Percentiles rank a stretch among this genome's conserved stretches.
phyloP scores from a whole-genome alignment of 345 rosid genomes.

The Rhodomyrtus tomentosa region DNA sequence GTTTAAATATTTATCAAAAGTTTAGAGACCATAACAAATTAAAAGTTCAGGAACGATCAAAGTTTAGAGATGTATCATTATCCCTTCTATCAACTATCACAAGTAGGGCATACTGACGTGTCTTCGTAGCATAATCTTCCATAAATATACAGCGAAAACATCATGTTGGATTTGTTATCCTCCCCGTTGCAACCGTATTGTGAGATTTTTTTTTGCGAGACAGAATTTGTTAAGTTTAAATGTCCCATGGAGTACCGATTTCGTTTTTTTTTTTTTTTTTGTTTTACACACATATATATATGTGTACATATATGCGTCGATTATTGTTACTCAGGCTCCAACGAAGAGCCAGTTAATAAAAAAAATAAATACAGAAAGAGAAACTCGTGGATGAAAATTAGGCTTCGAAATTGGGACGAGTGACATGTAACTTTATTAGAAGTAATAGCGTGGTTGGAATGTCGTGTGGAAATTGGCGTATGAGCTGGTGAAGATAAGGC shows the following conservation, averaged over 20 bases:
- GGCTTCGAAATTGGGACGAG: background rate
- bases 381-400: background rate
- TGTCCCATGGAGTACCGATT: background rate
- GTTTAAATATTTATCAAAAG: too few species aligned
- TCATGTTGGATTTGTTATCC: background rate
- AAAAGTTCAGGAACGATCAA: too few species aligned
- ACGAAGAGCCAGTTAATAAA: background rate
- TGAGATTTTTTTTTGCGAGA: background rate
- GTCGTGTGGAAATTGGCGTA: background rate
- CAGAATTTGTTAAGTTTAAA: background rate
- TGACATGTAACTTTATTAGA: background rate
- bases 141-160: background rate
- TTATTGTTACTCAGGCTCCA: background rate
- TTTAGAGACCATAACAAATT: too few species aligned
- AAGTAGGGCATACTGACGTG: background rate
- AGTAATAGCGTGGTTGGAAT: background rate
- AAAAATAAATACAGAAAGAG: background rate
- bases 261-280: background rate
- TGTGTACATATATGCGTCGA: too few species aligned
- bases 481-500: background rate
- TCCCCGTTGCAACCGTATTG: fast-evolving
- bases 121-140: too few species aligned
- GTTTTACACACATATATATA: too few species aligned
- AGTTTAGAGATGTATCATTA: too few species aligned
- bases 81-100: background rate